Percentiles rank a stretch among this genome's conserved stretches.
phyloP scores from a whole-genome alignment of 2,329 filamentous ascomycete genomes.

The Lecanosticta acicola region DNA sequence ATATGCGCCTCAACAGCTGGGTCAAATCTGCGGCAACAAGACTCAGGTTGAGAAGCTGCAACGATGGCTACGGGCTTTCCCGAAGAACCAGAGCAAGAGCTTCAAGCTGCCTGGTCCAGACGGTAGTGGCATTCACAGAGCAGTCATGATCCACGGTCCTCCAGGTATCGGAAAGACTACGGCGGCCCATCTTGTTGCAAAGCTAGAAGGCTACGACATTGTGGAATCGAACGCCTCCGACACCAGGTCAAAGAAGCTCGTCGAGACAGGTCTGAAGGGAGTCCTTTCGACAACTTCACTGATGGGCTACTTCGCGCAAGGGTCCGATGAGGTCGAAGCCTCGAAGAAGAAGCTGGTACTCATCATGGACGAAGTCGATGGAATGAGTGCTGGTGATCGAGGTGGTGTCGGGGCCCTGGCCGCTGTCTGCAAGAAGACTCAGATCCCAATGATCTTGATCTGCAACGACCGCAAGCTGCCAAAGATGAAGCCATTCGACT shows the following conservation, averaged over 20 bases:
- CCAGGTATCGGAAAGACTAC: slow-evolving; percentile 98
- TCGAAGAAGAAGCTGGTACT: slow-evolving; percentile 89
- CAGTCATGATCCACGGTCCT: slow-evolving; percentile 92
- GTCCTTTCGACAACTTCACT: slow-evolving; percentile 91
- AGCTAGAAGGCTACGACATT: slow-evolving; percentile 86
- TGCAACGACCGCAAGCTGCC: slow-evolving; percentile 90
- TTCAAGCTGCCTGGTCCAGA: slow-evolving; percentile 82
- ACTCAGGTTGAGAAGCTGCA: slow-evolving; percentile 82
- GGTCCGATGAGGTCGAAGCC: slow-evolving; percentile 71
- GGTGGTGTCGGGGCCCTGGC: slow-evolving; percentile 92
- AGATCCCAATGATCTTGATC: slow-evolving; percentile 91
- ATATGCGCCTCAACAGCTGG: slow-evolving; percentile 79
- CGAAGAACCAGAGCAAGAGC: slow-evolving; percentile 67
- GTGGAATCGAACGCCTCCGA: slow-evolving; percentile 96
- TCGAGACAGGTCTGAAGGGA: slow-evolving; percentile 81
- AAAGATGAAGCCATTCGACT: slow-evolving; percentile 98
- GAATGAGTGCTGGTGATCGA: slow-evolving; percentile 95
- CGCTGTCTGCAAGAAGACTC: slow-evolving; percentile 89
- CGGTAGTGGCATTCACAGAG: slow-evolving; percentile 73
- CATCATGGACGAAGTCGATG: slow-evolving; percentile 98
- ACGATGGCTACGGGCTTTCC: slow-evolving; percentile 78
- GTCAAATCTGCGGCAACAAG: slow-evolving; percentile 95
- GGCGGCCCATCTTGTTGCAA: slow-evolving; percentile 87
- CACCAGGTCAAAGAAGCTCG: slow-evolving; percentile 88
- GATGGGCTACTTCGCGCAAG: slow-evolving; percentile 78